Base-by-base conservation (phyloP, 208 protist species). In the Crithidia sp. region DNA sequence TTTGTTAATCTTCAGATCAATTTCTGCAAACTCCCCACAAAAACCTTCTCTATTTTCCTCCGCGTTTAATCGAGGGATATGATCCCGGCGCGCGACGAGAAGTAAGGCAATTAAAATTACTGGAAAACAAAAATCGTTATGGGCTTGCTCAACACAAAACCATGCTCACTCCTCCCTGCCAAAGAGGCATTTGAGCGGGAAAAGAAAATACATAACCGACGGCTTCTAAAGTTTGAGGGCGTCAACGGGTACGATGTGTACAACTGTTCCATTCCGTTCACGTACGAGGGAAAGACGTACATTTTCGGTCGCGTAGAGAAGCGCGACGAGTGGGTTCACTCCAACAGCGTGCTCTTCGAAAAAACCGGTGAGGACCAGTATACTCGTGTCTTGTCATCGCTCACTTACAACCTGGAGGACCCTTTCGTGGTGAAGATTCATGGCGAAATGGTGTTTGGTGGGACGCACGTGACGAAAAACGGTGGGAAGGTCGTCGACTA, bases 231-330 rank as follows among this genome's bases (percentile, higher is more conserved):
- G 16, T 87, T 87, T 57, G 71, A 87, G 4, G 78, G 78, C 19
- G 77, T 83, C 9, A 75, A 81, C 55, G 78, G 67, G 16, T 82
- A 76, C 61, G 84, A 89, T 52, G 84, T 89, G n/a, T 89, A 89
- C 72, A 89, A 89, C 74, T 86, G 81, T 57, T 89, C 84, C 12
- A 68, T 86, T n/a, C 84, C 84, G 6, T 89, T 89, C 63, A 77
- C 71, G 17, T 86, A 83, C 81, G 68, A 84, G 40, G 84, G 78
- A 19, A 83, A 86, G 56, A 68, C 64, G 52, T 82, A 89, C 73
- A 89, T 89, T 36, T 89, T 82, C 62, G 84, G 84, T 17, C 81
- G 84, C 14, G 79, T 89, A 14, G 84, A 89, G 61, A 84, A 84
- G 81, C 72, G 60, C 12, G 81, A 80, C n/a, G 81, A 85, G 57